Base-by-base conservation (phyloP, 176 grass and related monocot species). In the Carex pumila region DNA sequence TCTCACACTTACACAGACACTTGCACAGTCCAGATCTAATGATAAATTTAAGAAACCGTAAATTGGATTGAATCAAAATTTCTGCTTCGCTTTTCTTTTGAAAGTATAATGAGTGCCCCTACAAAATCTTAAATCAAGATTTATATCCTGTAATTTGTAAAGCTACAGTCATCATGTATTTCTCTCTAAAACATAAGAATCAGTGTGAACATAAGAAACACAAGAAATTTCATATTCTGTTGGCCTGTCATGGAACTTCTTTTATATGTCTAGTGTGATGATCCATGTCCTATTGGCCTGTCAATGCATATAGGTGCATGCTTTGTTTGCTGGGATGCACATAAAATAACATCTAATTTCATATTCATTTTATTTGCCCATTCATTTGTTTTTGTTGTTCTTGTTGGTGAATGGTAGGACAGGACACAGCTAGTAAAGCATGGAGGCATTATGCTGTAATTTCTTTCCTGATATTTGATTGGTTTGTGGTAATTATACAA, bases 391-490 rank as follows among this genome's bases (percentile, higher is more conserved):
- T 55, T 55, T 53, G 14, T 54, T 50, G 62, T 85, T 77, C 21
- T 77, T 55, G 14, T 77, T 77, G 73, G 49, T 54, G 22, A 50
- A 88, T 91, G 88, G 62, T 93, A 98, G 96, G 91, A 87, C 89
- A 91, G 89, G 88, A 93, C 88, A 80, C 84, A 84, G 50, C 91
- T 83, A 85, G 84, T 87, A 88, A 50, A 76, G 57, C 69, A 75
- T 98, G 85, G 84, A 89, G 82, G 65, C 65, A 61, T 84, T 85
- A 84, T 60, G 71, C 93, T 82, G 65, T 92, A 79, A 80, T 90
- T 89, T 90, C 82, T 65, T 95, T 95, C 85, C 88, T 95, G 85
- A 71, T 91, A 61, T 84, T 98, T 81, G 94, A 89, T 18, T 95
- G 93, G 89, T 69, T 92, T 87, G 89, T 93, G 63, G 89, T 93